These are phyloP conservation scores for Mycena floridula DNA, from an alignment of 768 basidiomycete species.

Conservation along the genomic window DNA sequence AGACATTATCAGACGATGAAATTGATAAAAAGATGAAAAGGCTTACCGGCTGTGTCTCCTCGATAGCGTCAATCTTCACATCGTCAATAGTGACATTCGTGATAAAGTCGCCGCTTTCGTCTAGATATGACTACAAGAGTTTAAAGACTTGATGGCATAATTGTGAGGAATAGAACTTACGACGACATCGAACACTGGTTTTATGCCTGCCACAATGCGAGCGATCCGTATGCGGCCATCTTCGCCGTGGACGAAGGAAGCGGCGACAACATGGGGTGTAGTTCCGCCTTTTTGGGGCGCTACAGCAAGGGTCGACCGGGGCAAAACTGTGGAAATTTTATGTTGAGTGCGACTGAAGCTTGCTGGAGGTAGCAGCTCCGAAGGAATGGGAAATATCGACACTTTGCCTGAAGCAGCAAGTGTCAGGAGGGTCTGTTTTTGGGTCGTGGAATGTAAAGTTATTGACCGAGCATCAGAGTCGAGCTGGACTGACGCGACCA, in stretches of 20 bases:
- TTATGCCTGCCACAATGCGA: constrained; percentile 47
- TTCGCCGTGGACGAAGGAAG: constrained; percentile 36
- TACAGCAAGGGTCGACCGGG: constrained; percentile 54
- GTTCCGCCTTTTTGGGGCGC: constrained; percentile 30
- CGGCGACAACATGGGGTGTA: constrained; percentile 35
- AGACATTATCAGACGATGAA: too few species aligned
- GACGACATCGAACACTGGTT: constrained; percentile 53
- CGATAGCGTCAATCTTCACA: constrained; percentile 19
- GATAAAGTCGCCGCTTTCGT: constrained; percentile 48
- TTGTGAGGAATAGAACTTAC: constrained; percentile 32
- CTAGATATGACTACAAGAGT: constrained; percentile 42
- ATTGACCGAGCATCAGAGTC: constrained; percentile 57
- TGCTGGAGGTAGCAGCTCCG: constrained; percentile 31
- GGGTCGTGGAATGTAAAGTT: constrained; percentile 21
- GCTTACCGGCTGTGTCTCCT: constrained; percentile 14
- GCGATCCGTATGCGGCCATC: constrained; percentile 44
- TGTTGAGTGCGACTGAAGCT: constrained; percentile 34
- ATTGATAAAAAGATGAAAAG: too few species aligned
- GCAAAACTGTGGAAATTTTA: constrained; percentile 43
- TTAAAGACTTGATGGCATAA: constrained; percentile 4
- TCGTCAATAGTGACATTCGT: constrained; percentile 42
- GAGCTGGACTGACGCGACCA: constrained; percentile 55
- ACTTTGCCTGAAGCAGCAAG: constrained; percentile 57
- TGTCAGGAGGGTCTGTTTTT: constrained; percentile 39
- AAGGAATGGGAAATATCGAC: constrained; percentile 48